Evolutionary conservation across 768 basidiomycete species (phyloP).

Genomic region (Lactifluus subvellereus): DNA sequence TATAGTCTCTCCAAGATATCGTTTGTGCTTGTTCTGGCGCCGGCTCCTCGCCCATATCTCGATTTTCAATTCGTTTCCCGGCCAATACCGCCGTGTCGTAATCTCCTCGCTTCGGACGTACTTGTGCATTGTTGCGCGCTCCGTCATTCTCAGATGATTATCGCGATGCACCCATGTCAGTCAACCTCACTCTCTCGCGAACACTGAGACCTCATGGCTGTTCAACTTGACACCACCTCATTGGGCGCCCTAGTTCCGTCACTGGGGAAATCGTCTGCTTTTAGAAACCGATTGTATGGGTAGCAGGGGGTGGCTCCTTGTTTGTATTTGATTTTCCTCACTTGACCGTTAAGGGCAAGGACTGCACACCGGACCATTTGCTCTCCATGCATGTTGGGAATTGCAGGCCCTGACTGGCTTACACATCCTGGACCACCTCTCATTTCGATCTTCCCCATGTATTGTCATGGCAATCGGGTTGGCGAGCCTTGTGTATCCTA

Average conservation of each 20-base stretch:
- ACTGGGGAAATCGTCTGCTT: background rate
- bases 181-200: constrained; percentile 1
- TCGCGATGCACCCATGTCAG: constrained; percentile 10
- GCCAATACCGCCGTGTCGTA: background rate
- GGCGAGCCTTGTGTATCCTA: background rate
- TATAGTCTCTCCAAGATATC: background rate
- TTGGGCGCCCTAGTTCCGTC: constrained; percentile 3
- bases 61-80: background rate
- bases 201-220: constrained; percentile 2
- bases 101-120: constrained; percentile 8
- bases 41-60: background rate
- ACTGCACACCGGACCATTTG: background rate
- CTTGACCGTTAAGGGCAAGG: constrained; percentile 3
- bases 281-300: constrained; percentile 10
- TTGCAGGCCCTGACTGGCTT: background rate
- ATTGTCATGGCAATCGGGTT: constrained; percentile 9
- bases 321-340: constrained; percentile 9
- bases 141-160: constrained; percentile 13
- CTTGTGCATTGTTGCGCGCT: constrained; percentile 14
- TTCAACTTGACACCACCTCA: constrained; percentile 3
- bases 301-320: constrained; percentile 2
- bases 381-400: background rate
- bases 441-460: constrained; percentile 3
- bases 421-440: constrained; percentile 3
- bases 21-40: background rate